Base-by-base conservation (phyloP, 176 grass and related monocot genomes). In the Musa schizocarpa region DNA sequence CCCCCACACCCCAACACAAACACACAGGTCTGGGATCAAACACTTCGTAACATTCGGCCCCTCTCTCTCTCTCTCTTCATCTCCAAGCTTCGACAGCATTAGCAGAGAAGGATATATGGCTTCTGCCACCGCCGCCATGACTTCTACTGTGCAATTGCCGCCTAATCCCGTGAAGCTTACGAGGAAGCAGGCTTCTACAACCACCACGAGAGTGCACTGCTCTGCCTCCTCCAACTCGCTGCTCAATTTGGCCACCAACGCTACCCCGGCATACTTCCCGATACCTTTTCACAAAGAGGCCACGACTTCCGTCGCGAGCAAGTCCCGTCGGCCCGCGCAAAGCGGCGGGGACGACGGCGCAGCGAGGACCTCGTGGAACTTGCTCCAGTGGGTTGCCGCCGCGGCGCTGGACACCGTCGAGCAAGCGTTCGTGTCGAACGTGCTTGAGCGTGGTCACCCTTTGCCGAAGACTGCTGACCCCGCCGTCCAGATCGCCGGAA, bases 401-500 rank as follows among this genome's bases (percentile, higher is more conserved):
- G 79, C 85, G 10, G 81, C 75, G 34, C 68, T 96, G 0, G 85
- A 96, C 75, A 66, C 70, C 0, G 59, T 92, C 8, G 92, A 96
- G 81, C 74, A 82, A 12, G 0, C 9, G 1, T 25, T 96, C 1
- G 71, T 92, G 3, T 56, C 43, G 0, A 75, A 75, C 14, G 5
- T 92, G 9, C 82, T 96, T 13, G 92, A 92, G 73, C 77, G 82
- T 13, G 52, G 48, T 13, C 82, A 75, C 52, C 75, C 81, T 4
- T 66, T 96, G 3, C 87, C 89, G 0, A 84, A 81, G 0, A 86
- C 85, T 0, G 76, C 87, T 0, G 92, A 96, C 73, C 92, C 92
- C 0, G 69, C 89, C 2, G 69, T 92, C 14, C 92, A 96, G 81
- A 96, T 96, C 58, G 83, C 89, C 1, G 92, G 92, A 1, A 96